Percentiles rank a stretch among this genome's conserved stretches.
Conservation (phyloP, 139 green algal species). For the Chlorella sp. region DNA sequence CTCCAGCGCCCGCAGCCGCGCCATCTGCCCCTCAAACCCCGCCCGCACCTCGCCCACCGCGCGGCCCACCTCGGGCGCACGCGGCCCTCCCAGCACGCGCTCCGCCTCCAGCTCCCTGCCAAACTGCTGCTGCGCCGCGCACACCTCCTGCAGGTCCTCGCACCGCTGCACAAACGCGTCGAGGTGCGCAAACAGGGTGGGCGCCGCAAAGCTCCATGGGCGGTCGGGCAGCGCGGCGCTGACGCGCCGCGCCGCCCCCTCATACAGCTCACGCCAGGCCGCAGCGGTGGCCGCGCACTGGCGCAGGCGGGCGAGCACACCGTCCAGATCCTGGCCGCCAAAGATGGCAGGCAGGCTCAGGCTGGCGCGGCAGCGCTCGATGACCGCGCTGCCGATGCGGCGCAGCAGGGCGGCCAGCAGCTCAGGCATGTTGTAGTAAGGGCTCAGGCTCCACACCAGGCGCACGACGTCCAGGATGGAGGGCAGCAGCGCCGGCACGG, state of each 20-base stretch:
- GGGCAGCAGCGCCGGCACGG: slow-evolving; percentile 75
- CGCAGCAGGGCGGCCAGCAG: slow-evolving; percentile 82
- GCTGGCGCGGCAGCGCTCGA: slow-evolving; percentile 74
- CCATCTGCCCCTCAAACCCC: slow-evolving; percentile 12
- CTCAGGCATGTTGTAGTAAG: slow-evolving; percentile 88
- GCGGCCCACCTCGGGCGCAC: neutral
- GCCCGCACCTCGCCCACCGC: slow-evolving; percentile 14
- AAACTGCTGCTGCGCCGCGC: slow-evolving; percentile 88
- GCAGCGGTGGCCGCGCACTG: slow-evolving; percentile 43
- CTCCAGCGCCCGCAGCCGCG: neutral
- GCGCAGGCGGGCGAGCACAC: slow-evolving; percentile 40
- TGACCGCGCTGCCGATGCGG: slow-evolving; percentile 85
- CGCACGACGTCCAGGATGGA: slow-evolving; percentile 77
- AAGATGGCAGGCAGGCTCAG: slow-evolving; percentile 77
- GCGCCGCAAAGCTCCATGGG: slow-evolving; percentile 73
- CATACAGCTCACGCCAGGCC: slow-evolving; percentile 29
- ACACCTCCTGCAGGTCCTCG: slow-evolving; percentile 88
- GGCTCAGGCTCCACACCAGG: slow-evolving; percentile 83
- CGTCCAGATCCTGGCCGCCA: slow-evolving; percentile 45
- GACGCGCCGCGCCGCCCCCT: neutral
- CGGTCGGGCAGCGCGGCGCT: slow-evolving; percentile 10
- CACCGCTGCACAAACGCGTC: slow-evolving; percentile 92
- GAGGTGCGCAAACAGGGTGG: slow-evolving; percentile 84
- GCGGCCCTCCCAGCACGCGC: slow-evolving; percentile 1
- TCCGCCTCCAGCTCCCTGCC: neutral